These are phyloP conservation scores for Penicillium pulvis DNA, from an alignment of 495 filamentous ascomycete species.

Conservation along the genomic window DNA sequence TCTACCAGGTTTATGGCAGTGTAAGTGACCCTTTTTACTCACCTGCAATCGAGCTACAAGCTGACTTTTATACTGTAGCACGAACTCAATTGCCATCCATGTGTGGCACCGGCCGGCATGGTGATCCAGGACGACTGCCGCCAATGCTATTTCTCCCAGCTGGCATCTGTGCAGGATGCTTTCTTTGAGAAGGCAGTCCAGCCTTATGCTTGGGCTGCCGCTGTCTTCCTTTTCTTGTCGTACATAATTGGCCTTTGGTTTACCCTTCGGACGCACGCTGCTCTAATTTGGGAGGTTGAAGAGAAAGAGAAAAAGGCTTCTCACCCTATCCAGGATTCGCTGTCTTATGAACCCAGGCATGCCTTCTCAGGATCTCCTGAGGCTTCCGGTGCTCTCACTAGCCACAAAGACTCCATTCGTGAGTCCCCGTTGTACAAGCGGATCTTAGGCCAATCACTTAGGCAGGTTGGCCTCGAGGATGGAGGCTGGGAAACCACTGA, in stretches of 20 bases:
- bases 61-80: constrained; percentile 57
- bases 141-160: constrained; percentile 90
- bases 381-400: constrained; percentile 27
- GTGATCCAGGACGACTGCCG: constrained; percentile 69
- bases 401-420: constrained; percentile 56
- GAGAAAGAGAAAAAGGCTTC: constrained; percentile 63
- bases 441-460: constrained; percentile 85
- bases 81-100: constrained; percentile 86
- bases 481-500: constrained; percentile 45
- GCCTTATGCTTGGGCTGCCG: constrained; percentile 88
- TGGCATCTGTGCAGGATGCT: constrained; percentile 77
- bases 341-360: constrained; percentile 45
- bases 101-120: constrained; percentile 51
- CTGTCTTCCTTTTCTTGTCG: constrained; percentile 82
- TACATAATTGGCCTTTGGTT: constrained; percentile 97
- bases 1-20: constrained; percentile 98
- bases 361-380: constrained; percentile 34
- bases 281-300: constrained; percentile 92
- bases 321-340: constrained; percentile 37
- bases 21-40: constrained; percentile 48
- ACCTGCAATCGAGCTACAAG: constrained; percentile 11
- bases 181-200: constrained; percentile 90
- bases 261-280: constrained; percentile 92
- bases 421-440: constrained; percentile 91
- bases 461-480: constrained; percentile 68